phyloP scores from a whole-genome alignment of 441 rosid genomes.

The Erodium trifolium region DNA sequence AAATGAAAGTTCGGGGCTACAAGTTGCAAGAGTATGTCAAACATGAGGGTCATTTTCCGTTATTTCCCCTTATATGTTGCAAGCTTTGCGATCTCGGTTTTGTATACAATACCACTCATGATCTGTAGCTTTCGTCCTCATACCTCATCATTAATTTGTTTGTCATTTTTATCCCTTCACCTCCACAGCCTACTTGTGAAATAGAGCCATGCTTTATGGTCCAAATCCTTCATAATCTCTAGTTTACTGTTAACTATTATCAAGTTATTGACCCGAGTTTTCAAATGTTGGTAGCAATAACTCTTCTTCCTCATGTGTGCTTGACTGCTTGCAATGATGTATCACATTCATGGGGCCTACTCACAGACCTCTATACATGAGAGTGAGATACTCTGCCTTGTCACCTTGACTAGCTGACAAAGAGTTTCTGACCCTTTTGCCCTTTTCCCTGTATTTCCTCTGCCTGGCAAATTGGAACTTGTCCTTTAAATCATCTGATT shows the following conservation, averaged over 20 bases:
- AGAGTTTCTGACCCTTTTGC: slow-evolving; percentile 18
- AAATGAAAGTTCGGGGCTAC: too few relatives aligned
- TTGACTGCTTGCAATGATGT: slow-evolving; percentile 27
- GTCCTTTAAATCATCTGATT: slow-evolving; percentile 19
- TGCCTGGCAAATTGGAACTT: slow-evolving; percentile 21
- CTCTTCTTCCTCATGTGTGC: slow-evolving; percentile 26
- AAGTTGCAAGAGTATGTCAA: too few relatives aligned
- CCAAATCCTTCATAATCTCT: not conserved
- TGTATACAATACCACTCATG: not conserved
- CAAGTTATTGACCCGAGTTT: not conserved
- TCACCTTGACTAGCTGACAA: slow-evolving; percentile 25
- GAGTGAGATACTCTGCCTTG: slow-evolving; percentile 38
- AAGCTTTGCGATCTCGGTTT: not conserved
- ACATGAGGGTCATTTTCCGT: too few relatives aligned
- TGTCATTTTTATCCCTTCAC: not conserved
- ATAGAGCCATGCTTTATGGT: not conserved
- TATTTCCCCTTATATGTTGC: not conserved
- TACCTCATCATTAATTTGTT: too few relatives aligned
- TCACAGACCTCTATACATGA: slow-evolving; percentile 17
- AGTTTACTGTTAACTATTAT: slow-evolving; percentile 3
- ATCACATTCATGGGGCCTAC: slow-evolving; percentile 51
- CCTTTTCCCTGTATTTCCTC: slow-evolving; percentile 15
- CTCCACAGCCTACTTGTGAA: not conserved
- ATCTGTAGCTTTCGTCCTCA: not conserved
- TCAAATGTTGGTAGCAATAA: slow-evolving; percentile 13